Base-by-base conservation (phyloP, 495 filamentous ascomycete genomes). In the Hypoxylon subgilvum region DNA sequence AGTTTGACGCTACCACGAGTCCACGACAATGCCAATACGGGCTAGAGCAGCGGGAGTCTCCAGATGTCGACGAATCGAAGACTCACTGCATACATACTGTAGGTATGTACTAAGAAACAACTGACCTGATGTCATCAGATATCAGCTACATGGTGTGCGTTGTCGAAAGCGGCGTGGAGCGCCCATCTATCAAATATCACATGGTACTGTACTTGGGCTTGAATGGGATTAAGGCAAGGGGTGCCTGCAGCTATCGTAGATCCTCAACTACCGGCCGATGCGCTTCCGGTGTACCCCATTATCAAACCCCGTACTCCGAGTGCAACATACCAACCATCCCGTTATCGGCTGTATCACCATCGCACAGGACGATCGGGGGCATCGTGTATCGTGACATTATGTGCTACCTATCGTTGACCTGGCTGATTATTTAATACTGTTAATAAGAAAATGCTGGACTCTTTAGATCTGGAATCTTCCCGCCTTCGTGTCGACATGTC, bases 201-300 rank as follows among this genome's bases (percentile, higher is more conserved):
- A 50, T 28, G 45, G 45, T 46, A 41, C 44, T 30, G 23, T 23
- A n/a, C n/a, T 28, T 44, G 23, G 53, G 50, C 60, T 54, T 46
- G 31, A 31, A 30, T 23, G 13, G 17, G 27, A 40, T 48, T 25
- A 43, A n/a, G 41, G 19, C 32, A 25, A 25, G 17, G 30, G n/a
- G 27, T 19, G 21, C 39, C 16, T 47, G 49, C 53, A 53, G 50
- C 58, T 10, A 39, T 51, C 40, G 61, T 34, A 65, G 61, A 65
- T 65, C 61, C 4, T 52, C 56, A 65, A 65, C 56, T 65, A 65
- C 61, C 61, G 61, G 43, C 52, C 53, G 61, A 58, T 64, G 54
- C 60, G 38, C 52, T 63, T 54, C 61, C 61, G 61, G 38, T 32
- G 36, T 19, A 7, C 46, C 53, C 54, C 5, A 49, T 53, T 23